These are phyloP conservation scores for Plasmodium reichenowi DNA, from an alignment of 169 alveolate genomes.

Conservation along the genomic window DNA sequence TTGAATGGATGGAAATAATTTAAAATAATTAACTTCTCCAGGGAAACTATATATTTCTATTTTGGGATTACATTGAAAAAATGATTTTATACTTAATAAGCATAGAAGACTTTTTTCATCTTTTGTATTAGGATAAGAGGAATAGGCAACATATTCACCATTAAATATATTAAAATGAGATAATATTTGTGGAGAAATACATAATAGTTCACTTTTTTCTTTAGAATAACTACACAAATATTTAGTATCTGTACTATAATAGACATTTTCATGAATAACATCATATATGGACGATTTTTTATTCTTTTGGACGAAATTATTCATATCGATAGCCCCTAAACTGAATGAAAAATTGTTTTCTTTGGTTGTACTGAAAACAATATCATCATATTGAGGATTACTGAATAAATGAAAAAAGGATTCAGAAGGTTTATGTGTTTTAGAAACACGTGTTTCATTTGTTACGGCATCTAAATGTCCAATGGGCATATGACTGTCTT, in stretches of 20 bases:
- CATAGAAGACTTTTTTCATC: slow-evolving; percentile 55
- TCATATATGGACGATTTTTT: slow-evolving; percentile 33
- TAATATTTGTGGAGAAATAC: slow-evolving; percentile 64
- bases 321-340: slow-evolving; percentile 69
- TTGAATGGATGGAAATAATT: slow-evolving; percentile 61
- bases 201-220: slow-evolving; percentile 53
- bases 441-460: slow-evolving; percentile 47
- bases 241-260: slow-evolving; percentile 54
- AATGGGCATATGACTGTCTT: slow-evolving; percentile 3
- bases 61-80: slow-evolving; percentile 62
- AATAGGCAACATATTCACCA: slow-evolving; percentile 72
- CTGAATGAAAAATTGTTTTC: slow-evolving; percentile 78
- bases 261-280: slow-evolving; percentile 50
- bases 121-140: slow-evolving; percentile 64
- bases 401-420: slow-evolving; percentile 73
- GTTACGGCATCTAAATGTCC: slow-evolving; percentile 31
- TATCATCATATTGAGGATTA: slow-evolving; percentile 76
- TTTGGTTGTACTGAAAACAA: slow-evolving; percentile 74
- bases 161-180: slow-evolving; percentile 74
- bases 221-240: slow-evolving; percentile 70
- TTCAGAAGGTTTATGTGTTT: slow-evolving; percentile 53
- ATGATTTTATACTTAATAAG: slow-evolving; percentile 51
- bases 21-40: slow-evolving; percentile 69
- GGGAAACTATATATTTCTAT: slow-evolving; percentile 44
- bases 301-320: slow-evolving; percentile 56